phyloP scores from a whole-genome alignment of 495 filamentous ascomycete species.

The Extremus antarcticus region DNA sequence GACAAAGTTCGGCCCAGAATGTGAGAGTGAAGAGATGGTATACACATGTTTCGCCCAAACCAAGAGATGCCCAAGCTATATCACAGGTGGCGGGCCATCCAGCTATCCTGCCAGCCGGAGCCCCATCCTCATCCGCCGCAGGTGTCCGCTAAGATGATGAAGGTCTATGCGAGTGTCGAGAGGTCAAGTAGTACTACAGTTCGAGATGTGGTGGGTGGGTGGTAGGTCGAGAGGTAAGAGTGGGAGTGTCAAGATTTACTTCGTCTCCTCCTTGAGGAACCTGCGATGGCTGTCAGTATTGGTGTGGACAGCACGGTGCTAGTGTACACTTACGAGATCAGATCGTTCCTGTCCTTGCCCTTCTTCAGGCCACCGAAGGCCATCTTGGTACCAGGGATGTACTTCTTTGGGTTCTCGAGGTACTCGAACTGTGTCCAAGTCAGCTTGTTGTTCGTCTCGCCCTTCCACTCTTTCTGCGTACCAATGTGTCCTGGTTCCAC shows the following conservation, averaged over 20 bases:
- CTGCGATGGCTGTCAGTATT: not conserved
- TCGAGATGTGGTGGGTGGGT: not conserved
- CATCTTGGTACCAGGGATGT: conserved; percentile 99
- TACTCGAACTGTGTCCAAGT: conserved; percentile 54
- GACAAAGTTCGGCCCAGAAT: not conserved
- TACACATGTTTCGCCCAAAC: conserved; percentile 1
- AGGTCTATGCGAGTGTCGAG: not conserved
- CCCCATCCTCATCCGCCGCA: not conserved
- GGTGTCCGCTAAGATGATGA: not conserved
- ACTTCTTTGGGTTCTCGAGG: conserved; percentile 90
- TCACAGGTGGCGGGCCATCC: not conserved
- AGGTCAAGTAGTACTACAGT: not conserved
- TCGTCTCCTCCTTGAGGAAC: conserved; percentile 31
- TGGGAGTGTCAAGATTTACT: conserved; percentile 17
- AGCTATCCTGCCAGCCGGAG: not conserved
- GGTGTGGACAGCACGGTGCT: not conserved
- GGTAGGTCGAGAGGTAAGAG: not conserved
- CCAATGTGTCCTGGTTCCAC: conserved; percentile 82
- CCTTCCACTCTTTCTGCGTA: conserved; percentile 32
- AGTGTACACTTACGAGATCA: conserved; percentile 53
- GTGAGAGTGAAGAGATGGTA: conserved; percentile 1
- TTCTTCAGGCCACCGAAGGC: conserved; percentile 99
- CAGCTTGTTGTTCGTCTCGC: not conserved
- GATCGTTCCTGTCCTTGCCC: conserved; percentile 96
- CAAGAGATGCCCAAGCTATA: not conserved